Conservation (phyloP, 495 filamentous ascomycete genomes). For the Penicillium dipodomyicola region DNA sequence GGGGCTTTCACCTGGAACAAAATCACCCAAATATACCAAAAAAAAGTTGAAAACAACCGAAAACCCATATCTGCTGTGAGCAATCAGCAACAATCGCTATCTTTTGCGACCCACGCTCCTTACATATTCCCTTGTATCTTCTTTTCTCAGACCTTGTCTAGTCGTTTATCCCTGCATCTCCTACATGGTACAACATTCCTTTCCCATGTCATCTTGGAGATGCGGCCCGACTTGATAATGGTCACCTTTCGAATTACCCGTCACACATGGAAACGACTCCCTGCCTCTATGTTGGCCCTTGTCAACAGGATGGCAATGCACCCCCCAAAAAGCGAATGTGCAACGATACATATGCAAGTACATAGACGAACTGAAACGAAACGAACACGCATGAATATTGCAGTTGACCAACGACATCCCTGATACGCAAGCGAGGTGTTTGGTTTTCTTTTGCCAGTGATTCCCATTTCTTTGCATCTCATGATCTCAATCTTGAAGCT, state of each 20-base stretch:
- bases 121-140: conserved; percentile 20
- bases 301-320: conserved; percentile 4
- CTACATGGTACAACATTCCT: background rate
- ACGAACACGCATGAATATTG: conserved; percentile 30
- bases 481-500: conserved; percentile 11
- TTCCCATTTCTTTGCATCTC: conserved; percentile 16
- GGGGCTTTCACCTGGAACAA: conserved; percentile 13
- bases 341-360: conserved; percentile 30
- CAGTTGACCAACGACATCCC: conserved; percentile 29
- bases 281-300: conserved; percentile 7
- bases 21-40: conserved; percentile 19
- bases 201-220: background rate
- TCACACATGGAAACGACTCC: conserved; percentile 12
- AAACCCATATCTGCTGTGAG: conserved; percentile 9
- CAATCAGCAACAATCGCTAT: conserved; percentile 7
- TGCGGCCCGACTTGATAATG: conserved; percentile 5
- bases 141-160: conserved; percentile 17
- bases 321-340: conserved; percentile 26
- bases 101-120: conserved; percentile 22
- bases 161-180: conserved; percentile 8
- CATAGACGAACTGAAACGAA: conserved; percentile 36
- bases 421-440: conserved; percentile 34
- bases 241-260: conserved; percentile 6
- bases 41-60: conserved; percentile 22
- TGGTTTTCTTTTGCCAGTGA: conserved; percentile 29